Conservation (phyloP, 805 yeast species). For the Kluyveromyces siamensis region DNA sequence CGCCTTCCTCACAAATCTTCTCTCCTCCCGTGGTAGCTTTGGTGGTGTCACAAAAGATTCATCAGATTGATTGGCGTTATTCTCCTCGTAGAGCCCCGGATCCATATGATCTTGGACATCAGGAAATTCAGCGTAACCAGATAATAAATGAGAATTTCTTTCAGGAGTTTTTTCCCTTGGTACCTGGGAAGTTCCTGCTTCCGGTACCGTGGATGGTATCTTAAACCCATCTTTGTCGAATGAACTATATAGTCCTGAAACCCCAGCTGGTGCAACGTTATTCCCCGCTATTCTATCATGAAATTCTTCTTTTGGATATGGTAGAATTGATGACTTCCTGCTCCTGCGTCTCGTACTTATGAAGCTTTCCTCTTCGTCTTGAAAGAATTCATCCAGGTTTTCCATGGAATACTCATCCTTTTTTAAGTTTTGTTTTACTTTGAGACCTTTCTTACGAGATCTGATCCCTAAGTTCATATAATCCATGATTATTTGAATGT, state of each 20-base stretch:
- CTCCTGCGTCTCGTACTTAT: slow-evolving; percentile 10
- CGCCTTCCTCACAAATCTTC: slow-evolving; percentile 1
- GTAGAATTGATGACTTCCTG: slow-evolving; percentile 17
- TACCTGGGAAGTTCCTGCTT: slow-evolving; percentile 2
- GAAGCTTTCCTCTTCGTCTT: slow-evolving; percentile 32
- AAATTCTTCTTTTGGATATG: not conserved
- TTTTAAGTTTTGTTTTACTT: slow-evolving; percentile 36
- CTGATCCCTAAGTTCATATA: slow-evolving; percentile 43
- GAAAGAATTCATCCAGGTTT: slow-evolving; percentile 59
- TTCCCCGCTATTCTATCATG: not conserved
- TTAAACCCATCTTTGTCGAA: slow-evolving; percentile 2
- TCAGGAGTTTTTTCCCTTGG: not conserved
- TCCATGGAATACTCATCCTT: slow-evolving; percentile 59
- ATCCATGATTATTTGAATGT: slow-evolving; percentile 22
- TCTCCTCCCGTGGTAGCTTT: not conserved
- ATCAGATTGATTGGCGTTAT: not conserved
- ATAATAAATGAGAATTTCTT: not conserved
- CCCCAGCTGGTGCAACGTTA: not conserved
- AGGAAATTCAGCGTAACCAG: slow-evolving; percentile 7
- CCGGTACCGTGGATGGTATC: slow-evolving; percentile 1
- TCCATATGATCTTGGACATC: slow-evolving; percentile 3
- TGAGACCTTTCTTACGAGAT: slow-evolving; percentile 60
- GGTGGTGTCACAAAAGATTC: slow-evolving; percentile 1
- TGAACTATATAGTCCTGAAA: not conserved
- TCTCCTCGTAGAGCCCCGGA: not conserved